A percentile compares a stretch with the other conserved stretches of the same genome.
Evolutionary conservation across 164 flowering plant genomes (phyloP).

Genomic region (Piper longum): DNA sequence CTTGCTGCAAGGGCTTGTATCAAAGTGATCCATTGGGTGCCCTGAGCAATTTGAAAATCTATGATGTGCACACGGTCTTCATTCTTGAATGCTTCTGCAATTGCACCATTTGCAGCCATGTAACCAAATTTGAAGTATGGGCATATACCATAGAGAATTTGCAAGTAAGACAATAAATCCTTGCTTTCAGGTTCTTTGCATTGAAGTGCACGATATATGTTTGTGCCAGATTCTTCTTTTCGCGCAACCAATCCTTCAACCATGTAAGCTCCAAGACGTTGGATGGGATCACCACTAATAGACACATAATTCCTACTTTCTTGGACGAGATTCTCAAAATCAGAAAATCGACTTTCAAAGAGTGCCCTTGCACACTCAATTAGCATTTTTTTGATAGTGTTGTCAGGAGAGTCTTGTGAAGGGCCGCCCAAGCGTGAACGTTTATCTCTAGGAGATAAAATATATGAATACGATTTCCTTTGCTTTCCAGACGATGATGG

Average conservation of each 20-base stretch:
- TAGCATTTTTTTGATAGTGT: slow-evolving; percentile 16
- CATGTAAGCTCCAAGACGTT: slow-evolving; percentile 34
- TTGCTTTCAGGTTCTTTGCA: slow-evolving; percentile 51
- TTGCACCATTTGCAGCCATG: slow-evolving; percentile 88
- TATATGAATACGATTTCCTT: slow-evolving; percentile 10
- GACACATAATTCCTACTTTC: slow-evolving; percentile 12
- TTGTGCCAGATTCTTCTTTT: slow-evolving; percentile 22
- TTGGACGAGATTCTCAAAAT: slow-evolving; percentile 8
- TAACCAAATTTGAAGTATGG: slow-evolving; percentile 78
- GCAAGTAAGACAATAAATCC: slow-evolving; percentile 70
- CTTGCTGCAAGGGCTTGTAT: slow-evolving; percentile 72
- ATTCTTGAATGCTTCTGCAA: slow-evolving; percentile 60
- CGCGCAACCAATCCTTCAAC: slow-evolving; percentile 32
- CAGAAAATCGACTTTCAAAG: slow-evolving; percentile 7
- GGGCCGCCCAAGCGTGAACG: slow-evolving; percentile 24
- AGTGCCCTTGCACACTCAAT: slow-evolving; percentile 18
- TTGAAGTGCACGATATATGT: slow-evolving; percentile 22
- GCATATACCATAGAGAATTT: slow-evolving; percentile 56
- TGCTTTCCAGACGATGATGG: slow-evolving; percentile 13
- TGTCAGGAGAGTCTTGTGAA: slow-evolving; percentile 17
- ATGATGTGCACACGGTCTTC: slow-evolving; percentile 61
- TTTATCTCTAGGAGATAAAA: slow-evolving; percentile 22
- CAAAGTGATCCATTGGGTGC: slow-evolving; percentile 69
- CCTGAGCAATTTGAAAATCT: slow-evolving; percentile 72
- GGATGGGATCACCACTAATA: slow-evolving; percentile 23